phyloP scores from a whole-genome alignment of 2,329 filamentous ascomycete genomes.

The Penicillium sp. region DNA sequence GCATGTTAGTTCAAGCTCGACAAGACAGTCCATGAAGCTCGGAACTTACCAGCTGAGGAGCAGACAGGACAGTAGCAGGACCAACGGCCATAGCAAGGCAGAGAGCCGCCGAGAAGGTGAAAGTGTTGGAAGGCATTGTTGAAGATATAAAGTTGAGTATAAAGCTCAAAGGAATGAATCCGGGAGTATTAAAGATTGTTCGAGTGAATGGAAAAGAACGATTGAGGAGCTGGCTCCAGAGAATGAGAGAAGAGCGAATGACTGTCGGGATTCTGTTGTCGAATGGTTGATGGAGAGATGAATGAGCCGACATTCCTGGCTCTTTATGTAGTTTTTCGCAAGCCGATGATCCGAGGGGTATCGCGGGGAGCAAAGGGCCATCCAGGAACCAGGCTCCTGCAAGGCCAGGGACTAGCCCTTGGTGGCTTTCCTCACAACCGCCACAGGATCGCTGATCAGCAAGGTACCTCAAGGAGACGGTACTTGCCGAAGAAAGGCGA shows the following conservation, averaged over 20 bases:
- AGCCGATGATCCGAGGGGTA: conserved; percentile 8
- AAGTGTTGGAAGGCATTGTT: conserved; percentile 24
- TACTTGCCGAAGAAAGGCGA: conserved; percentile 4
- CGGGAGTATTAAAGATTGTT: conserved; percentile 4
- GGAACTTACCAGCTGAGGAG: conserved; percentile 23
- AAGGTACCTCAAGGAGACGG: conserved; percentile 16
- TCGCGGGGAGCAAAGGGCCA: conserved; percentile 14
- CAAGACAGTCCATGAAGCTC: conserved; percentile 5
- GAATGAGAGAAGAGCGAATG: conserved; percentile 16
- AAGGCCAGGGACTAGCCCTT: conserved; percentile 21
- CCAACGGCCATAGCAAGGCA: conserved; percentile 28
- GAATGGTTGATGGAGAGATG: conserved; percentile 13
- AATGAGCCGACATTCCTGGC: conserved; percentile 2
- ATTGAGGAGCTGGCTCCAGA: conserved; percentile 6
- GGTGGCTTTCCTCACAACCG: conserved; percentile 12
- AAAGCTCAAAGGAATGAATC: conserved; percentile 10
- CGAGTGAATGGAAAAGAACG: conserved; percentile 10
- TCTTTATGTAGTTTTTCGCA: conserved; percentile 21
- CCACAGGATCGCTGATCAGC: conserved; percentile 19
- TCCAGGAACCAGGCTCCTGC: conserved; percentile 16
- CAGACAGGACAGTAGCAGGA: conserved; percentile 26
- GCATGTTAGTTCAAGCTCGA: conserved; percentile 5
- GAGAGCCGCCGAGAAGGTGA: conserved; percentile 26
- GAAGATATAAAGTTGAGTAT: conserved; percentile 1
- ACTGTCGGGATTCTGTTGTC: conserved; percentile 17